phyloP scores from a whole-genome alignment of 495 filamentous ascomycete species.

The Lentithecium fluviatile region DNA sequence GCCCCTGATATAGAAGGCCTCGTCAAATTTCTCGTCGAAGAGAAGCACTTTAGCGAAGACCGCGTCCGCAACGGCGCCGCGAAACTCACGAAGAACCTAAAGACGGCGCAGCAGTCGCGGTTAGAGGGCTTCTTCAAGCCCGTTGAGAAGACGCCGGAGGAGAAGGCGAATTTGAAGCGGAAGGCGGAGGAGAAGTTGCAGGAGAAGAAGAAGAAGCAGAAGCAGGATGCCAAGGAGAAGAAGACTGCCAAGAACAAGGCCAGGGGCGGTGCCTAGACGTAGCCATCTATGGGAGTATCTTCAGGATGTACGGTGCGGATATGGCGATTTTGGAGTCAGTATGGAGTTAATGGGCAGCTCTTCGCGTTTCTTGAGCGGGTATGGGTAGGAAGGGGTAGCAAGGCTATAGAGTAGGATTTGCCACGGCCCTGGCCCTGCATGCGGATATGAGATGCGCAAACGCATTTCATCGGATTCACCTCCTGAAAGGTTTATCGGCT shows the following conservation, averaged over 20 bases:
- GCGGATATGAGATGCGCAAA: too few relatives aligned
- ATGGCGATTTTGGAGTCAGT: too few relatives aligned
- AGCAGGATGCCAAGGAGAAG: conserved; percentile 81
- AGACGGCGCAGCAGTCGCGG: conserved; percentile 81
- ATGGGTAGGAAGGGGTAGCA: too few relatives aligned
- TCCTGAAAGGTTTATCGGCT: too few relatives aligned
- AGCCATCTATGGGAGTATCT: too few relatives aligned
- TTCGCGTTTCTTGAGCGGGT: too few relatives aligned
- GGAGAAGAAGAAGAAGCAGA: conserved; percentile 90
- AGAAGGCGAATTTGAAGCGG: conserved; percentile 80
- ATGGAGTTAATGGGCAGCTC: too few relatives aligned
- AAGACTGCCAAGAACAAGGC: conserved; percentile 87
- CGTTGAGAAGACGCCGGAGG: conserved; percentile 78
- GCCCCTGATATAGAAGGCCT: conserved; percentile 86
- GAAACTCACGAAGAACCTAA: conserved; percentile 80
- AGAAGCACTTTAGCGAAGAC: conserved; percentile 97
- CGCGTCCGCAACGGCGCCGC: conserved; percentile 74
- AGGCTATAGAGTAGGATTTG: too few relatives aligned
- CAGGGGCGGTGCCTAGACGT: conserved; percentile 51
- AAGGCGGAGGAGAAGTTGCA: conserved; percentile 88
- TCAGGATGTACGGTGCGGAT: too few relatives aligned
- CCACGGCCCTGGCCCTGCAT: too few relatives aligned
- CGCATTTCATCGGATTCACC: too few relatives aligned
- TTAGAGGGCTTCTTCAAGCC: conserved; percentile 99
- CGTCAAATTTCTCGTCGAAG: conserved; percentile 79